Evolutionary conservation across 345 rosid species (phyloP), one percentile per base, ranked within the genome.

Genomic region (Eucalyptus tenuipes): DNA sequence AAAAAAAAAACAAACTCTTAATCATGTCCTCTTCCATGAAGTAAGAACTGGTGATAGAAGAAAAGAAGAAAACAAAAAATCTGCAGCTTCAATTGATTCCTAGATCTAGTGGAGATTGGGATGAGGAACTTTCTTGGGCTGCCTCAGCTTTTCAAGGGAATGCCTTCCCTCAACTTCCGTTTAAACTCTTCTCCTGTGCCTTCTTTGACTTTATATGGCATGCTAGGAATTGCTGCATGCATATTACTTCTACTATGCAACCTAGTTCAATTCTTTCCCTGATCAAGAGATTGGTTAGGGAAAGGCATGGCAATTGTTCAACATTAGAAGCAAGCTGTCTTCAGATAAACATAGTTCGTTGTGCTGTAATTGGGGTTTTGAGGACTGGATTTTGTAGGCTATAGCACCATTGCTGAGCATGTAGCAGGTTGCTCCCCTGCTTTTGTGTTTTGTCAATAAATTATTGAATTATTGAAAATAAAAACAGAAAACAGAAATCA

Each of bases 401-500:
- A 85, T n/a, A 48, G 57, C 86, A 47, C 86, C 7, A 1, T 85
- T 85, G 52, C 57, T 47, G 15, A 85, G 53, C 31, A 85, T 48
- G 57, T 27, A 48, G 33, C 25, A 29, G 52, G 42, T 47, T 85
- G 27, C 22, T 27, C 33, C 86, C 55, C 86, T 1, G 9, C 8
- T 85, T 85, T 50, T 27, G 57, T 48, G 40, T 47, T 85, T 85
- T 49, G 86, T 12, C 42, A 31, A 49, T 18, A 85, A 48, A 37
- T 50, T 18, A 37, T 40, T 61, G 40, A 37, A 68, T 49, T 18
- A 49, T 33, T 53, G 40, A 22, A 57, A 44, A 61, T 27, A 48
- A 85, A 66, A 85, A 66, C 44, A 52, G 87, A 88, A 45, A 88
- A 90, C 85, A 71, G 33, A 79, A 87, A 24, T 27, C 89, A 97